Evolutionary conservation across 2,329 filamentous ascomycete genomes (phyloP).

Genomic region (Thelonectria rubi): DNA sequence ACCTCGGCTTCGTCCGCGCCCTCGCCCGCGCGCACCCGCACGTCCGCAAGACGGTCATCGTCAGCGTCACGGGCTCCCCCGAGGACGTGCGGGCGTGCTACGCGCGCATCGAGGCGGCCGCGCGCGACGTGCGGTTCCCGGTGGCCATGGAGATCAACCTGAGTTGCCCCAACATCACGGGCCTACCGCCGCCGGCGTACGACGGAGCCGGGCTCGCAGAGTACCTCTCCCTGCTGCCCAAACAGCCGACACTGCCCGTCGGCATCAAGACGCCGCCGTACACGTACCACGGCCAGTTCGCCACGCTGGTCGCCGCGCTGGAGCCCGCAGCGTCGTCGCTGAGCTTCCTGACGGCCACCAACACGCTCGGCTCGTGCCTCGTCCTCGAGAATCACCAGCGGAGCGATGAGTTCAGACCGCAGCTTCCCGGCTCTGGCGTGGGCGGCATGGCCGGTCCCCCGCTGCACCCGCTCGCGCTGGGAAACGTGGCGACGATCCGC

Average conservation of each 20-base stretch:
- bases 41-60: constrained; percentile 66
- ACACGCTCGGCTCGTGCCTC: constrained; percentile 75
- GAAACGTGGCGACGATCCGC: constrained; percentile 77
- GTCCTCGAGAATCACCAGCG: constrained; percentile 55
- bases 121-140: constrained; percentile 53
- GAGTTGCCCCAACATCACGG: constrained; percentile 78
- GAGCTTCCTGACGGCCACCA: constrained; percentile 77
- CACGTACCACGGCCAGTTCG: constrained; percentile 74
- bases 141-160: constrained; percentile 81
- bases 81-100: constrained; percentile 68
- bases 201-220: constrained; percentile 56
- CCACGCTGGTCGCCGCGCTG: constrained; percentile 63
- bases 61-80: constrained; percentile 75
- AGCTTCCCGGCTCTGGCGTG: constrained; percentile 65
- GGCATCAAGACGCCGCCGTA: constrained; percentile 83
- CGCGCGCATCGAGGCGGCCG: constrained; percentile 53
- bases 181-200: constrained; percentile 76
- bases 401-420: constrained; percentile 44
- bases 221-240: constrained; percentile 63
- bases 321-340: constrained; percentile 47
- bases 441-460: constrained; percentile 78
- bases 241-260: constrained; percentile 49
- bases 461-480: constrained; percentile 76
- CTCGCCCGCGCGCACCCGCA: constrained; percentile 47
- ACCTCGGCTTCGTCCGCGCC: constrained; percentile 64